Evolutionary conservation across 177 flowering plant genomes (phyloP), one percentile per base, ranked within the genome.

Genomic region (Vitis hybrid): DNA sequence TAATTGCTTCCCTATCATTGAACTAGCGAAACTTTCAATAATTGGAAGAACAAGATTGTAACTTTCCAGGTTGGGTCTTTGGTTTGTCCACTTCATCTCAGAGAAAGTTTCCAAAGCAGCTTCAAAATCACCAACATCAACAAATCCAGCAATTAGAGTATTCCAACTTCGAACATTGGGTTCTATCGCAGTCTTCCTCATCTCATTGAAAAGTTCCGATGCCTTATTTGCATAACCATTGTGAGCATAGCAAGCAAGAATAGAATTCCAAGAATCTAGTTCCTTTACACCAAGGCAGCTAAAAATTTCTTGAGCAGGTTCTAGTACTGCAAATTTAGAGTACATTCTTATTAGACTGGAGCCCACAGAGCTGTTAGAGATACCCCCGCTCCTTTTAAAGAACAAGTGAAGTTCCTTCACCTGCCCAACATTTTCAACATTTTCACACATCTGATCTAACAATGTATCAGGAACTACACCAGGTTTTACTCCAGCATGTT

Each of bases 181-280:
- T 51, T 67, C 60, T 40, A 77, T 18, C 12, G 71, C 66, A 12
- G 19, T 57, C 49, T 66, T 65, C 32, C 49, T 61, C 80, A 79
- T 73, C 26, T 34, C 52, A 60, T 64, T 14, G 48, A 76, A 74
- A 11, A 67, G 65, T 56, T 79, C 68, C 51, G 67, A 17, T 32
- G 77, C 82, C n/a, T 73, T 57, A 55, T 51, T 50, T 15, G 61
- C 15, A 23, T 51, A 55, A 23, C 69, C 68, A 60, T 74, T 78
- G 52, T 52, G 13, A 59, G 75, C 61, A 78, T 70, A 74, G 74
- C 80, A 78, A n/a, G 69, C 21, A 63, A 78, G 74, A 61, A 78
- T 74, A 34, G 77, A 70, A 54, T 66, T 70, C 80, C 80, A 78
- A 67, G 72, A 67, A 68, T 64, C 64, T 62, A 71, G 60, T 32